Base-by-base conservation (phyloP, 306 rosid species). In the Inga oerstediana region DNA sequence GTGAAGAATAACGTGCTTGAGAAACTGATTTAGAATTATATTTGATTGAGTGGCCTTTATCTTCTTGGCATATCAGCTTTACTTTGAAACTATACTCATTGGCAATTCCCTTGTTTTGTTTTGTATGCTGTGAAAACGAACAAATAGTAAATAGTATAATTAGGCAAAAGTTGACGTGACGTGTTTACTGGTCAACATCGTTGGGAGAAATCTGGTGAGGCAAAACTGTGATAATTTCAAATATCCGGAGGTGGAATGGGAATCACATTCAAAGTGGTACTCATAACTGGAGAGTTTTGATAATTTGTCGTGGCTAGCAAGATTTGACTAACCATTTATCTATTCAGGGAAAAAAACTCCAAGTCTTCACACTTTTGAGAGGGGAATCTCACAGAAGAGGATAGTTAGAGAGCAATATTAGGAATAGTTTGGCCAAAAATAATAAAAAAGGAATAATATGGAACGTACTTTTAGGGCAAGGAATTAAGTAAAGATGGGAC, bases 401-500 rank as follows among this genome's bases (percentile, higher is more conserved):
- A n/a, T 67, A 30, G 24, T 58, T 44, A 41, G 43, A 75, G 68
- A 77, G 61, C 9, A 17, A 19, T 5, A 19, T 52, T 20, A 20
- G 74, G 35, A 24, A 84, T 52, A 44, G 54, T 70, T 70, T 7
- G 62, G 61, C 9, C 19, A 19, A 16, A 54, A 5, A 20, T 19
- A 37, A 15, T 45, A 27, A 39, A 52, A 75, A 17, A 27, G 17
- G 64, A 41, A 16, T 1, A 14, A 2, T n/a, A 49, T 85, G 76
- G 74, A 30, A 78, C 80, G 76, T 46, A 32, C 72, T 10, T 74
- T 74, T 77, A 43, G 64, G 75, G 85, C 45, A 48, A 44, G 86
- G 75, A 49, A 78, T 77, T 74, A 67, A 59, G 75, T 69, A 67
- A 72, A 74, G 84, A 67, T 85, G 86, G 90, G 86, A 72, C 75